phyloP scores from a whole-genome alignment of 2,329 filamentous ascomycete species.

The Tolypocladium amazonense region DNA sequence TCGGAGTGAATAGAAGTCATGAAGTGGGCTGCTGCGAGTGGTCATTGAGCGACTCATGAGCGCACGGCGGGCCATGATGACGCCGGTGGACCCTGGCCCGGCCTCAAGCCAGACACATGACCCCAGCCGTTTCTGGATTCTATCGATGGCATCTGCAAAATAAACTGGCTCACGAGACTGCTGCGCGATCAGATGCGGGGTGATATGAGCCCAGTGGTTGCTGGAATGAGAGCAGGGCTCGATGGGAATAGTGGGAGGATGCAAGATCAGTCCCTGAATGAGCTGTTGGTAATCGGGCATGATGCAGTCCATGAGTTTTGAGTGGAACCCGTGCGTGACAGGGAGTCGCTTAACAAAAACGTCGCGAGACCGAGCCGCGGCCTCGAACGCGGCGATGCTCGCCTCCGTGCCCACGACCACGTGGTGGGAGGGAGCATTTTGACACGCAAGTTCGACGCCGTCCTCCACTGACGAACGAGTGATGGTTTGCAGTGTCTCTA shows the following conservation, averaged over 20 bases:
- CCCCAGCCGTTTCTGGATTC: conserved; percentile 12
- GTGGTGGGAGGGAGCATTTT: conserved; percentile 18
- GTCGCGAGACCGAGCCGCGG: background rate
- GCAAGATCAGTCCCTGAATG: background rate
- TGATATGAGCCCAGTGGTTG: conserved; percentile 5
- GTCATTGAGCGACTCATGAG: conserved; percentile 2
- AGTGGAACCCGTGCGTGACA: conserved; percentile 6
- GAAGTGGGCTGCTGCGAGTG: background rate
- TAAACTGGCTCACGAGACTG: conserved; percentile 23
- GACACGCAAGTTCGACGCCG: conserved; percentile 18
- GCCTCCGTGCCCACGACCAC: conserved; percentile 17
- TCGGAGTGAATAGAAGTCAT: background rate
- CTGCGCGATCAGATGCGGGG: conserved; percentile 8
- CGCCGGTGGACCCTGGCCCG: conserved; percentile 20
- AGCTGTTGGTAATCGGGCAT: conserved; percentile 1
- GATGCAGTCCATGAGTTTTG: conserved; percentile 2
- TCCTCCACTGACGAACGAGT: background rate
- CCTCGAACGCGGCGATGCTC: conserved; percentile 7
- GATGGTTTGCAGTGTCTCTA: background rate
- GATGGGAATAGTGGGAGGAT: conserved; percentile 2
- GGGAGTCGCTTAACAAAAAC: background rate
- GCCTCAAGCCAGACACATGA: conserved; percentile 20
- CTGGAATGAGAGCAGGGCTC: conserved; percentile 5
- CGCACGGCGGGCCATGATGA: conserved; percentile 19
- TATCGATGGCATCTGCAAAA: conserved; percentile 17